Evolutionary conservation across 2,329 filamentous ascomycete species (phyloP), one percentile per base, ranked within the genome.

Genomic region (Colletotrichum sp.): DNA sequence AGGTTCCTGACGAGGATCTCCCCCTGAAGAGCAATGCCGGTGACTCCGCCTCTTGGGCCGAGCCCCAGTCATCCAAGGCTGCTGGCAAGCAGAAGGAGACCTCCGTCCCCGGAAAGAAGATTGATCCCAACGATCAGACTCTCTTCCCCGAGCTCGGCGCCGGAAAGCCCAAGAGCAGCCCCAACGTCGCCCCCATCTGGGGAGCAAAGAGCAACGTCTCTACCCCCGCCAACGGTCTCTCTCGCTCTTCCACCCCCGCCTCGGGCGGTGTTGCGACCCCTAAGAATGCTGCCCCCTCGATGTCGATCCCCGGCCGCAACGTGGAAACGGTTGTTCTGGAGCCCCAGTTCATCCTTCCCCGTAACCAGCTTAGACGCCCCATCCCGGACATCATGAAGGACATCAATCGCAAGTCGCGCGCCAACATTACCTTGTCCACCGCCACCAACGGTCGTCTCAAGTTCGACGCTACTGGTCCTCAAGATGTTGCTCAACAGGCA

Each of bases 391-490:
- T 97, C 78, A 88, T 98, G 82, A 95, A 95, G 83, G 96, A 98
- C 79, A 95, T 99, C 86, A 98, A 98, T 87, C 95, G 94, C 86
- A 95, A 94, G 82, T 98, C 95, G 76, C 96, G 96, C 83, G 96
- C 96, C 74, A 95, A 92, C 79, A 92, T 99, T 79, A 93, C 94
- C 79, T 93, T 96, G 89, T 92, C 92, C 74, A 91, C 92, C 75
- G 92, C 93, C n/a, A 90, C 93, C 77, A 93, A 92, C 78, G 95
- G 94, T 26, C 90, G 91, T 48, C 89, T 96, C 79, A 93, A 93
- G 80, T 98, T 99, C 82, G 95, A 96, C 84, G 96, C 95, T 64
- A 94, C 92, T 78, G 96, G 97, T 74, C 94, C 95, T 74, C 93
- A 93, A 75, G 95, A 98, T 75, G 92, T 94, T 80, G 96, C 96